Conservation (phyloP, 225 moss, liverwort and hornwort genomes). For the Bryum argenteum region DNA sequence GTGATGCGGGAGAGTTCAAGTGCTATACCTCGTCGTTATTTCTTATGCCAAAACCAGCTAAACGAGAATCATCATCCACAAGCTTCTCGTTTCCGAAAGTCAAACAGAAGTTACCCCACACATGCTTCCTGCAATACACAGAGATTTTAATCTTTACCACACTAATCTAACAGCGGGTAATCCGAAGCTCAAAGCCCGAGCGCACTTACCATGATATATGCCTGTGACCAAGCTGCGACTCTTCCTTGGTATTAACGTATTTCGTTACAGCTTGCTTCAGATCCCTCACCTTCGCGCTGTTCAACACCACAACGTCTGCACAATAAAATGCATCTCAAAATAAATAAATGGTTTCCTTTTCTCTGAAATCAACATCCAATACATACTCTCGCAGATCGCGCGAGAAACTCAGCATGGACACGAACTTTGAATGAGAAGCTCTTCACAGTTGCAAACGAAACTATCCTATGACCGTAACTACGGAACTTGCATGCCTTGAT, state of each 20-base stretch:
- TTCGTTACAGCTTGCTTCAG: constrained; percentile 83
- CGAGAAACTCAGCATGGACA: neutral
- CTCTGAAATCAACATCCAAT: too few relatives aligned
- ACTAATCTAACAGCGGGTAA: neutral
- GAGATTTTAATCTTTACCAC: neutral
- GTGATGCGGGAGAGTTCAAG: neutral
- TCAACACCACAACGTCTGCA: constrained; percentile 80
- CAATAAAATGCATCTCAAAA: constrained; percentile 4
- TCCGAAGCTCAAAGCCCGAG: neutral
- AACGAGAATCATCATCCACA: constrained; percentile 60
- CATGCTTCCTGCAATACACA: constrained; percentile 72
- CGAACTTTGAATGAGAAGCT: neutral
- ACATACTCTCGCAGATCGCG: too few relatives aligned
- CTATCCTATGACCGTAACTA: too few relatives aligned
- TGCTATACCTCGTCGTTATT: constrained; percentile 70
- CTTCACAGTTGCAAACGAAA: too few relatives aligned
- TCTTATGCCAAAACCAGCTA: constrained; percentile 72
- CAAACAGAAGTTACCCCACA: constrained; percentile 96
- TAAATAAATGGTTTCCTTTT: neutral
- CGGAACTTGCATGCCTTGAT: too few relatives aligned
- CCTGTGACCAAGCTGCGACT: constrained; percentile 79
- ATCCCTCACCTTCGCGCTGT: constrained; percentile 74
- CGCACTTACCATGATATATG: constrained; percentile 80
- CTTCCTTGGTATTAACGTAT: constrained; percentile 69
- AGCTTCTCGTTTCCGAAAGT: constrained; percentile 73